Base-by-base conservation (phyloP, 257 asterid genomes). In the Avicennia marina region DNA sequence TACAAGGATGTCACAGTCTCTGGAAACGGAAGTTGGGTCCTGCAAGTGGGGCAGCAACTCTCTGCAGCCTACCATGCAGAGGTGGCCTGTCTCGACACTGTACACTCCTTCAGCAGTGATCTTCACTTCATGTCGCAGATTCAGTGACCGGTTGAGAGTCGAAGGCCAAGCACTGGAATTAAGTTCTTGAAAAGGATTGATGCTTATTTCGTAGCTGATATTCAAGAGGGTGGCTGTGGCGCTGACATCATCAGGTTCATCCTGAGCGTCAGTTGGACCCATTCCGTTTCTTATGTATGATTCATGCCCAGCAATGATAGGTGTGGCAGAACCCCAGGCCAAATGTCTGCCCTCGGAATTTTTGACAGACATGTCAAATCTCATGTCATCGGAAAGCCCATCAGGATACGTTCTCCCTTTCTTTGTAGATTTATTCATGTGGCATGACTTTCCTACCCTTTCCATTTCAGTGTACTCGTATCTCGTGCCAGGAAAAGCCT, bases 21-120 rank as follows among this genome's bases (percentile, higher is more conserved):
- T 31, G 11, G 72, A 56, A 6, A 53, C 22, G 20, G 24, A 33
- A 2, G 32, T 43, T 2, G 55, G 11, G 2, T 56, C 63, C 1
- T 12, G 56, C 38, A n/a, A n/a, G n/a, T n/a, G n/a, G n/a, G n/a
- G n/a, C n/a, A 10, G 2, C 50, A 76, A 21, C 63, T 72, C 64
- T 60, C 81, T 74, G 71, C 91, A 87, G n/a, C 89, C 96, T 19
- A 81, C 78, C 90, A 84, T 79, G 52, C 96, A 87, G 39, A 84
- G 79, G 8, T 64, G 63, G 5, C 96, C 89, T 5, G 71, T 81
- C 53, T 63, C 64, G 4, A 54, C 33, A 74, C 74, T 49, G 44
- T 87, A 84, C 11, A 72, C 16, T 32, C 94, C 96, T 76, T 87
- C 90, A 6, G 91, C 87, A 11, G 69, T 27, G 47, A 84, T 74